phyloP scores from a whole-genome alignment of 768 basidiomycete genomes.

The Serendipita vermifera region DNA sequence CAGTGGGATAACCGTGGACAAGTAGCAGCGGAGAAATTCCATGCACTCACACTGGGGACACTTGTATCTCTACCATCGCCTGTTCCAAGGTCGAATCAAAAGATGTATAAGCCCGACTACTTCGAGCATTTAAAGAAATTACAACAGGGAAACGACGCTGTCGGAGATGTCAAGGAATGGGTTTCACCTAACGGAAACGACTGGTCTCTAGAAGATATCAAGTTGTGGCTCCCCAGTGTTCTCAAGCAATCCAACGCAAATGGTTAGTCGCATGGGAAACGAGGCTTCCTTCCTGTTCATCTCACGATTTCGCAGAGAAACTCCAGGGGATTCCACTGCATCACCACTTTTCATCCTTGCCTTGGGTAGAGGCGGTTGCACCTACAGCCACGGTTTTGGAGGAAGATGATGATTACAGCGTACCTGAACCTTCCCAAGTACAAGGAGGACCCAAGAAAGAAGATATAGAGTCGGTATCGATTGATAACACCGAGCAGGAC shows the following conservation, averaged over 20 bases:
- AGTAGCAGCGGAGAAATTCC: constrained; percentile 75
- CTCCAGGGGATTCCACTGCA: constrained; percentile 28
- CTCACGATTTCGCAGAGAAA: not conserved
- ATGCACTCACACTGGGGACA: constrained; percentile 65
- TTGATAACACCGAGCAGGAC: constrained; percentile 23
- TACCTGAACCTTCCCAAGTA: constrained; percentile 13
- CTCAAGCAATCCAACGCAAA: not conserved
- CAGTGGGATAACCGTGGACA: constrained; percentile 40
- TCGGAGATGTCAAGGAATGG: constrained; percentile 49
- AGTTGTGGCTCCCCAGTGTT: constrained; percentile 27
- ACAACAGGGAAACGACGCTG: constrained; percentile 46
- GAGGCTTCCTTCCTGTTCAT: not conserved
- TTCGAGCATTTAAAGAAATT: constrained; percentile 51
- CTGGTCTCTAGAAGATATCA: constrained; percentile 42
- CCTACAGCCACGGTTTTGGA: not conserved
- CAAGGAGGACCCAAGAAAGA: constrained; percentile 18
- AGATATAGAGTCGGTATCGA: constrained; percentile 11
- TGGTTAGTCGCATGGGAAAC: not conserved
- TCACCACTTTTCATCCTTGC: not conserved
- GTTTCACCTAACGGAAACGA: constrained; percentile 27
- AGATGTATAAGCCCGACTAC: constrained; percentile 75
- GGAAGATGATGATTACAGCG: constrained; percentile 31
- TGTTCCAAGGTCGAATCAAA: constrained; percentile 65
- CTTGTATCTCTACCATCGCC: constrained; percentile 83
- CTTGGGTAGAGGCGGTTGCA: not conserved